Base-by-base conservation (phyloP, 2,329 filamentous ascomycete species). In the Dothistroma septosporum region DNA sequence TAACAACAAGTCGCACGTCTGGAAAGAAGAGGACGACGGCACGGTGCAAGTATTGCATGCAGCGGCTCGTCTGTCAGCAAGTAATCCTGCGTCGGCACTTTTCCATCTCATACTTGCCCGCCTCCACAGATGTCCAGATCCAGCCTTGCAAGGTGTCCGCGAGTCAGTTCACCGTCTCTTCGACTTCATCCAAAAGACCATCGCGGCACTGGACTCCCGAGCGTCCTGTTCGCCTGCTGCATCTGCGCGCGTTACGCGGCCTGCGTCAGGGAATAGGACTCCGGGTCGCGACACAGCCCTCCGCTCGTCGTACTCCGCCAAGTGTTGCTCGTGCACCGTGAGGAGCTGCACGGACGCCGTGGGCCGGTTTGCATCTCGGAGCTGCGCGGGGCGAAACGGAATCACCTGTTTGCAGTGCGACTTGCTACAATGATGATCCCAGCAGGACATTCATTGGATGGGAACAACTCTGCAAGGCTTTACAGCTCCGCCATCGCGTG, bases 91-190 rank as follows among this genome's bases (percentile, higher is more conserved):
- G 14, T 44, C 41, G 41, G 41, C 41, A 44, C 14, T 44, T 44
- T 11, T 37, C 33, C 33, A 37, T 16, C 33, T 37, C 16, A 16
- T n/a, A 8, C 41, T 37, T 37, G 33, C 33, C 33, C 33, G 33
- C 33, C 33, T 37, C 33, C 33, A 9, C 33, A 4, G 14, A 37
- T 11, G 10, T 37, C 33, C 3, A 37, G 3, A 28, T 28, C 24
- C 24, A 28, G 24, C 24, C 41, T 16, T 44, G 14, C 41, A 44
- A 5, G n/a, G 41, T 6, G 41, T 44, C 41, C 41, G 41, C 41
- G 41, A 44, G 41, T 44, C 41, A 19, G 41, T 31, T 53, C 50
- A 53, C 50, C 50, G 50, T 53, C 50, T 53, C 28, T 53, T 53
- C 50, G 11, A 53, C 50, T 53, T 53, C 50, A 50, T n/a, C 47